Evolutionary conservation across 1,284 basidiomycete genomes (phyloP).

Genomic region (Boletus albobrunnescens): DNA sequence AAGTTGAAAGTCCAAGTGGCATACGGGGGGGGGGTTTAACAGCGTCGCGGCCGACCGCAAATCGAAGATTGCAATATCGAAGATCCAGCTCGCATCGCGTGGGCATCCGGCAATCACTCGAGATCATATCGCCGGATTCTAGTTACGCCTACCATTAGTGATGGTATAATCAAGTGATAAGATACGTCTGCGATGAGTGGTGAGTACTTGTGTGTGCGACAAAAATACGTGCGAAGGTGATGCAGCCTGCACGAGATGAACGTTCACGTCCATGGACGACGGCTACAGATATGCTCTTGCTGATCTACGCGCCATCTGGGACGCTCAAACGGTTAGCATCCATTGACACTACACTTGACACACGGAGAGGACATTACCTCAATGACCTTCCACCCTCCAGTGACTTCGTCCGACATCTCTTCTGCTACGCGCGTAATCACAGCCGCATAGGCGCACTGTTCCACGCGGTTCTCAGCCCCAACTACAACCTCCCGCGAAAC

Average conservation of each 20-base stretch:
- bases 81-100: not conserved
- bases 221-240: constrained; percentile 17
- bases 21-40: too few species aligned
- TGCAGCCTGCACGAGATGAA: constrained; percentile 2
- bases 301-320: constrained; percentile 38
- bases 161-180: constrained; percentile 32
- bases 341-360: not conserved
- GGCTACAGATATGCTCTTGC: constrained; percentile 36
- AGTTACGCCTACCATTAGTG: not conserved
- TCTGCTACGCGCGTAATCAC: constrained; percentile 86
- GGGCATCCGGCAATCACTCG: not conserved
- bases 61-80: not conserved
- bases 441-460: constrained; percentile 90
- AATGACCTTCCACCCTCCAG: constrained; percentile 97
- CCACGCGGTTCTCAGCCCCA: constrained; percentile 85
- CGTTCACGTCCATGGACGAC: not conserved
- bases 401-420: constrained; percentile 87
- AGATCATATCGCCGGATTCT: not conserved
- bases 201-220: constrained; percentile 25
- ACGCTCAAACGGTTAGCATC: constrained; percentile 5
- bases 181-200: constrained; percentile 31
- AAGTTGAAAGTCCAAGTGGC: too few species aligned
- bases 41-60: not conserved
- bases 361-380: constrained; percentile 54
- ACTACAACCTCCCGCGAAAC: constrained; percentile 83